Conservation (phyloP, 2,329 filamentous ascomycete species). For the Polytolypa hystricis region DNA sequence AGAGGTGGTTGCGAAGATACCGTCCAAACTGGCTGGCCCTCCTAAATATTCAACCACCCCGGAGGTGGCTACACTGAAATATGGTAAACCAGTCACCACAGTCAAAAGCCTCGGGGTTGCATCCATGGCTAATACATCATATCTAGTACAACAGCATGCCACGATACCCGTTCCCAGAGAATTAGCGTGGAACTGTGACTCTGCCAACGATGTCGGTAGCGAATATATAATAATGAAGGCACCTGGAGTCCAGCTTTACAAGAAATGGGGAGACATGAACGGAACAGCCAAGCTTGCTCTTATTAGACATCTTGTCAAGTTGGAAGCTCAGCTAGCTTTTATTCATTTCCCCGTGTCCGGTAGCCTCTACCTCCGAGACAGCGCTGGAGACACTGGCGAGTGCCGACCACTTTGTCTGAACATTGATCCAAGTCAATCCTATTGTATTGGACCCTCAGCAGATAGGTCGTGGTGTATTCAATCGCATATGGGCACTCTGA, state of each 20-base stretch:
- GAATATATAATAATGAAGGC: slow-evolving; percentile 17
- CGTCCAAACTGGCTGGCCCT: slow-evolving; percentile 13
- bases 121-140: no score
- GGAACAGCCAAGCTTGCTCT: slow-evolving; percentile 2
- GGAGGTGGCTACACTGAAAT: slow-evolving; percentile 16
- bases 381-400: no score
- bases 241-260: slow-evolving; percentile 14
- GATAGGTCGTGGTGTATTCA: no score
- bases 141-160: slow-evolving; percentile 6
- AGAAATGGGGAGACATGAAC: slow-evolving; percentile 16
- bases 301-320: not conserved
- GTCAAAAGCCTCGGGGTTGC: no score
- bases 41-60: slow-evolving; percentile 13
- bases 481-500: no score
- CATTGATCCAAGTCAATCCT: no score
- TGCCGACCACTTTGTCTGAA: no score
- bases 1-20: slow-evolving; percentile 16
- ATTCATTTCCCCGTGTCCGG: slow-evolving; percentile 5
- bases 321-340: slow-evolving; percentile 2
- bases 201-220: slow-evolving; percentile 9
- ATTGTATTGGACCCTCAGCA: no score
- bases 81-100: not conserved
- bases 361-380: slow-evolving; percentile 23
- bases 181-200: slow-evolving; percentile 8
- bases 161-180: slow-evolving; percentile 11